A percentile compares a stretch with the other conserved stretches of the same genome.
Evolutionary conservation across 805 yeast species (phyloP).

Genomic region (Metschnikowia lochheadii): DNA sequence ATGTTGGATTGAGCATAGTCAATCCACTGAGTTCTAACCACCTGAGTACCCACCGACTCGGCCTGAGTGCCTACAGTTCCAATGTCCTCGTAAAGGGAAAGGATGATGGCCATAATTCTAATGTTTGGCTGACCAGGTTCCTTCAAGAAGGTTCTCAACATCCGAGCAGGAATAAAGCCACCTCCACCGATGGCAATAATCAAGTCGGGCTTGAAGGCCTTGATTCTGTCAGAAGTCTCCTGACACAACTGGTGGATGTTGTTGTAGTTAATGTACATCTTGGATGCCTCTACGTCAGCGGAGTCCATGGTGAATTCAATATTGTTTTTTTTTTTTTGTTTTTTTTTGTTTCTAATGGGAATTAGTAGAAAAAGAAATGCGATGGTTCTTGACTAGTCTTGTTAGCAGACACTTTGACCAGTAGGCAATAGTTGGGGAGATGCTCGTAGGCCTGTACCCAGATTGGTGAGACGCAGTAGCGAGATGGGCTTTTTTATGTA

Average conservation of each 20-base stretch:
- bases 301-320: slow-evolving; percentile 14
- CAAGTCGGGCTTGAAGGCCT: slow-evolving; percentile 41
- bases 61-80: slow-evolving; percentile 46
- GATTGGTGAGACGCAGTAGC: neutral
- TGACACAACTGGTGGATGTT: slow-evolving; percentile 81
- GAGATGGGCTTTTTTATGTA: slow-evolving; percentile 2
- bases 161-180: slow-evolving; percentile 96
- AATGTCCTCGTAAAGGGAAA: slow-evolving; percentile 85
- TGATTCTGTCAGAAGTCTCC: slow-evolving; percentile 52
- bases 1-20: slow-evolving; percentile 65
- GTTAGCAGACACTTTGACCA: neutral
- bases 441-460: slow-evolving; percentile 8
- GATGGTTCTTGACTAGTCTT: neutral
- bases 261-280: slow-evolving; percentile 66
- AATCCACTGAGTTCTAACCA: slow-evolving; percentile 85
- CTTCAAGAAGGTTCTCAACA: slow-evolving; percentile 87
- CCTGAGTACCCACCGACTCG: slow-evolving; percentile 37
- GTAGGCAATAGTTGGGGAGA: neutral
- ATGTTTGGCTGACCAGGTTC: slow-evolving; percentile 84
- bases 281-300: slow-evolving; percentile 20
- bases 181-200: slow-evolving; percentile 96
- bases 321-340: no score
- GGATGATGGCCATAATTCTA: slow-evolving; percentile 90
- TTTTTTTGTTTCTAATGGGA: no score
- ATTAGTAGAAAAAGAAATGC: neutral